A percentile compares a stretch with the other conserved stretches of the same genome.
Evolutionary conservation across 345 rosid genomes (phyloP).

Genomic region (Salix viminalis): DNA sequence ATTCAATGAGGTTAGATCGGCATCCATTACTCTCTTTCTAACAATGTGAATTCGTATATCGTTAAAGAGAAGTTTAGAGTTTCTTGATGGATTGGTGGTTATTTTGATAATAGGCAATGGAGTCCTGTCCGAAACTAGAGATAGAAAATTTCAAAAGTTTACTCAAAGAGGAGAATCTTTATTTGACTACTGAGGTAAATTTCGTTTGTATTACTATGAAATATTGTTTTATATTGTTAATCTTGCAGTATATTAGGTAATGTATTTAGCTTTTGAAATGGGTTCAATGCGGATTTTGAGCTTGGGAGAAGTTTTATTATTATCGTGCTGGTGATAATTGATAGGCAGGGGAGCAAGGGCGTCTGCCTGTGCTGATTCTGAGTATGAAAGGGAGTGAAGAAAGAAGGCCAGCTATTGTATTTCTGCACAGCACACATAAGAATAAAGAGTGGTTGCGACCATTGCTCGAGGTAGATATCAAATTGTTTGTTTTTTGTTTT

Average conservation of each 20-base stretch:
- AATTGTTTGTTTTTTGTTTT: background rate
- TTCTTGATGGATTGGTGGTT: background rate
- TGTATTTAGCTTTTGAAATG: too few species aligned
- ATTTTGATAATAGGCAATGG: conserved; percentile 48
- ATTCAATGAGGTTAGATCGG: conserved; percentile 38
- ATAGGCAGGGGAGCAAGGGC: conserved; percentile 71
- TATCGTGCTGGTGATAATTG: background rate
- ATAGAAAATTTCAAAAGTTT: conserved; percentile 45
- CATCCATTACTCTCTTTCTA: too few species aligned
- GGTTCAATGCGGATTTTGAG: background rate
- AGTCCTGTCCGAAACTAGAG: conserved; percentile 60
- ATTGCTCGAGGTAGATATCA: conserved; percentile 60
- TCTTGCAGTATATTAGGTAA: background rate
- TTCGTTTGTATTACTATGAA: background rate
- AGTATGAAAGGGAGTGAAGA: conserved; percentile 44
- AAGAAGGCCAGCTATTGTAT: conserved; percentile 71
- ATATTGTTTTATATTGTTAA: background rate
- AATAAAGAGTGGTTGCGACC: conserved; percentile 89
- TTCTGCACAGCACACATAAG: conserved; percentile 73
- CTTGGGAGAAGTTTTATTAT: background rate
- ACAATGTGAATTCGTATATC: background rate
- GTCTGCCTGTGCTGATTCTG: conserved; percentile 61
- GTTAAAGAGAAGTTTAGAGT: background rate
- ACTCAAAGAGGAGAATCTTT: conserved; percentile 66
- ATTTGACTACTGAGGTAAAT: conserved; percentile 67